These are phyloP conservation scores for Suhomyces sp. DNA, from an alignment of 805 yeast species.

Conservation along the genomic window DNA sequence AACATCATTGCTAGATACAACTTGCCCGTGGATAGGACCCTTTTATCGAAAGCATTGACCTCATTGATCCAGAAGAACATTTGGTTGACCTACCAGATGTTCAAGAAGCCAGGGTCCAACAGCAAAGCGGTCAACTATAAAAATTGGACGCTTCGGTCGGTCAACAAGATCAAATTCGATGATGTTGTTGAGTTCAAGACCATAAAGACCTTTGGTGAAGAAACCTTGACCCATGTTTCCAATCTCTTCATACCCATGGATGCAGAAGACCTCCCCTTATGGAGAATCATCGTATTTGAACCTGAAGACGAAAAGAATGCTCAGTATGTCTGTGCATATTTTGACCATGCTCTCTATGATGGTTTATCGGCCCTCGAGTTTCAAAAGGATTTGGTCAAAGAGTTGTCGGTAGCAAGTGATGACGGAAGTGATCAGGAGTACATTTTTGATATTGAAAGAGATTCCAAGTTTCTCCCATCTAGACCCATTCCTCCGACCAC, in stretches of 20 bases:
- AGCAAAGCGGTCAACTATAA: conserved; percentile 5
- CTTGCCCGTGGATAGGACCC: not conserved
- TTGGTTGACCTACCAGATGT: conserved; percentile 12
- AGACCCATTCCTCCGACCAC: conserved; percentile 1
- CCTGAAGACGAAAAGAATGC: not conserved
- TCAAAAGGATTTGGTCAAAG: conserved; percentile 10
- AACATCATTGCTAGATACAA: conserved; percentile 8
- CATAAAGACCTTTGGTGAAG: conserved; percentile 5
- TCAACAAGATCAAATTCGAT: conserved; percentile 6
- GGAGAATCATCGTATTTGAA: conserved; percentile 12
- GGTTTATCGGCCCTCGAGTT: conserved; percentile 12
- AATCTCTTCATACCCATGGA: conserved; percentile 6
- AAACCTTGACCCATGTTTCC: conserved; percentile 5
- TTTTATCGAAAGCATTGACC: conserved; percentile 9
- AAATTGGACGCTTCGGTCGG: conserved; percentile 11
- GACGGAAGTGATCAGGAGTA: conserved; percentile 1
- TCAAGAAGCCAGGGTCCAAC: not conserved
- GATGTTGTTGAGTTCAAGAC: conserved; percentile 7
- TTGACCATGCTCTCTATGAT: conserved; percentile 13
- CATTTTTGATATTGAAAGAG: conserved; percentile 2
- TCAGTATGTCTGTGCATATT: conserved; percentile 6
- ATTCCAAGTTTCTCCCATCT: not conserved
- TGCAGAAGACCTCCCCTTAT: conserved; percentile 9
- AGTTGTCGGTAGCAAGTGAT: conserved; percentile 6
- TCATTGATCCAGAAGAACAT: conserved; percentile 7